Conservation (phyloP, 169 alveolate genomes). For the Toxoplasma gondii region DNA sequence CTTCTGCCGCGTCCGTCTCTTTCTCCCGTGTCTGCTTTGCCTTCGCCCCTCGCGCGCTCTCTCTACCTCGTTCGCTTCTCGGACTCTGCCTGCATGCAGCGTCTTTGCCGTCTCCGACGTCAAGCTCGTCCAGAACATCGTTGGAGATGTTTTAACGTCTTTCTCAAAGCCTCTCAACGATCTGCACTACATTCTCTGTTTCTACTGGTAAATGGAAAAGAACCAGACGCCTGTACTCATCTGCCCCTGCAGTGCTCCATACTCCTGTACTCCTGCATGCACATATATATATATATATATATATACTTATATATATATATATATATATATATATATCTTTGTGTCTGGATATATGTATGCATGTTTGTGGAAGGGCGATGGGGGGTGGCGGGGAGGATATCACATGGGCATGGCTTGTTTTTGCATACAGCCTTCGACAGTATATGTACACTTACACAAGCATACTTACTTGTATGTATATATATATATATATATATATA, state of each 20-base stretch:
- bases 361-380: background rate
- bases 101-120: slow-evolving; percentile 77
- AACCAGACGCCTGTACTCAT: background rate
- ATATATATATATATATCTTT: background rate
- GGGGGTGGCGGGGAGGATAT: too few relatives aligned
- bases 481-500: too few relatives aligned
- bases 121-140: slow-evolving; percentile 79
- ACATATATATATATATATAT: background rate
- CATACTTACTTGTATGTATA: too few relatives aligned
- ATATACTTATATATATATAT: background rate
- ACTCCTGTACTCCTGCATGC: background rate
- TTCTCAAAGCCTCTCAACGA: slow-evolving; percentile 83
- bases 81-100: background rate
- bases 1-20: too few relatives aligned
- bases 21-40: too few relatives aligned
- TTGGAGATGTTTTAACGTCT: slow-evolving; percentile 83
- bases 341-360: background rate
- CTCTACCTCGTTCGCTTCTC: too few relatives aligned
- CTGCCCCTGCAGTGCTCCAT: background rate
- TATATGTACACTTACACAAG: too few relatives aligned
- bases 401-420: too few relatives aligned
- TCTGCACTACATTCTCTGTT: slow-evolving; percentile 78
- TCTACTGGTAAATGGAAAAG: slow-evolving; percentile 68
- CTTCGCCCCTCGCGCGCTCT: too few relatives aligned
- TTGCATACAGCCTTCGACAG: too few relatives aligned